Percentiles rank a stretch among this genome's conserved stretches.
These are phyloP conservation scores for Beauveria asiatica DNA, from an alignment of 2,329 filamentous ascomycete genomes.

Conservation along the genomic window DNA sequence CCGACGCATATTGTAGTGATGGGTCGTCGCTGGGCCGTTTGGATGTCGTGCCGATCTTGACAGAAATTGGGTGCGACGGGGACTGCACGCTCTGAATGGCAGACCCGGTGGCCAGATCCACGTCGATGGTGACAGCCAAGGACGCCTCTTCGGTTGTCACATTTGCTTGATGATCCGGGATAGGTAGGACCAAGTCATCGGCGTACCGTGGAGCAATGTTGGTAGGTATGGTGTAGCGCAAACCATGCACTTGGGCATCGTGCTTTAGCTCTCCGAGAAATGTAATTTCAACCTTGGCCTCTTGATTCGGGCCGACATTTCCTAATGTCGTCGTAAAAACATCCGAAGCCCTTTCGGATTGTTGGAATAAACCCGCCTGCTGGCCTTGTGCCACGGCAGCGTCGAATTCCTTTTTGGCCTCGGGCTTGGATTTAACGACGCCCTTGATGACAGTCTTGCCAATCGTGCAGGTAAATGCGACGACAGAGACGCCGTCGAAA, in stretches of 20 bases:
- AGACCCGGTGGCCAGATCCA: conserved; percentile 41
- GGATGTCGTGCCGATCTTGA: conserved; percentile 51
- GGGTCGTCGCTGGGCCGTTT: conserved; percentile 35
- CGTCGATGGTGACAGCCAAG: conserved; percentile 25
- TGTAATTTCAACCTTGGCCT: conserved; percentile 51
- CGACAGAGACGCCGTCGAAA: conserved; percentile 63
- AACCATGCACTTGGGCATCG: conserved; percentile 57
- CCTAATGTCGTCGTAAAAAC: conserved; percentile 61
- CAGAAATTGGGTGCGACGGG: conserved; percentile 58
- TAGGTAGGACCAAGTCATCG: neutral
- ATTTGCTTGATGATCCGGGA: neutral
- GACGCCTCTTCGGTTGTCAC: neutral
- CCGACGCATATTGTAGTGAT: conserved; percentile 51
- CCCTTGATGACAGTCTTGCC: conserved; percentile 52
- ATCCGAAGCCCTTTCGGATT: conserved; percentile 50
- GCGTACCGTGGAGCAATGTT: conserved; percentile 61
- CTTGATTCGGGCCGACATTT: conserved; percentile 52
- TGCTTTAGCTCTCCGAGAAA: conserved; percentile 67
- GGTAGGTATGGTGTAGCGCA: conserved; percentile 62
- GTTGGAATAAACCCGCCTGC: conserved; percentile 57
- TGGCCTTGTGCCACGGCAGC: conserved; percentile 50
- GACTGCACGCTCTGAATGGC: conserved; percentile 56
- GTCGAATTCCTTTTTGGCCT: conserved; percentile 52
- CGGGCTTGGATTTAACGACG: conserved; percentile 56
- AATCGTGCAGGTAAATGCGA: conserved; percentile 57